A percentile compares a stretch with the other conserved stretches of the same genome.
Conservation (phyloP, 2,329 filamentous ascomycete species). For the Cordyceps fumosorosea region DNA sequence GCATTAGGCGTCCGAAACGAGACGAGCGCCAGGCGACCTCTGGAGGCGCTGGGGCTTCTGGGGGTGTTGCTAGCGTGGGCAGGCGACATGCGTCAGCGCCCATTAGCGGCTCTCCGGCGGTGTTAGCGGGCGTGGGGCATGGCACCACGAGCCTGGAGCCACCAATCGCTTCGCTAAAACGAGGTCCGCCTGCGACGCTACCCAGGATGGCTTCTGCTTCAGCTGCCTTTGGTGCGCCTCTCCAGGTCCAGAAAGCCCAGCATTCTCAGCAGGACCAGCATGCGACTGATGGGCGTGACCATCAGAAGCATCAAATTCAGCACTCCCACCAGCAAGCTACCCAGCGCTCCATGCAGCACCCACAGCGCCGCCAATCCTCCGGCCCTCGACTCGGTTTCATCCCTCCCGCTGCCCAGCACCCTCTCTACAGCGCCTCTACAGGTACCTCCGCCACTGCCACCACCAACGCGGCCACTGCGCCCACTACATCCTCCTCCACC, state of each 20-base stretch:
- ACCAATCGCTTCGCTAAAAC: constrained; percentile 18
- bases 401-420: background rate
- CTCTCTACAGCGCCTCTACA: background rate
- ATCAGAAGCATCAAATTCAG: no score
- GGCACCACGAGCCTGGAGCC: constrained; percentile 20
- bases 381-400: background rate
- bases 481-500: constrained; percentile 11
- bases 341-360: background rate
- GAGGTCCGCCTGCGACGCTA: constrained; percentile 11
- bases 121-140: constrained; percentile 21
- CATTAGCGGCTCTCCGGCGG: constrained; percentile 25
- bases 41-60: background rate
- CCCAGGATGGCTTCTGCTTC: constrained; percentile 1
- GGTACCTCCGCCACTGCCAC: background rate
- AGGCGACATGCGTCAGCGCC: constrained; percentile 51
- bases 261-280: background rate
- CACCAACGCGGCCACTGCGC: background rate
- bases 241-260: background rate
- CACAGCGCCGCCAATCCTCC: background rate
- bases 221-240: constrained; percentile 4
- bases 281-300: no score
- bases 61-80: constrained; percentile 34
- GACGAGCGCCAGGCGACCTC: constrained; percentile 20
- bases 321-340: background rate
- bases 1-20: constrained; percentile 50